phyloP scores from a whole-genome alignment of 345 rosid genomes.

The Crucihimalaya himalaica region DNA sequence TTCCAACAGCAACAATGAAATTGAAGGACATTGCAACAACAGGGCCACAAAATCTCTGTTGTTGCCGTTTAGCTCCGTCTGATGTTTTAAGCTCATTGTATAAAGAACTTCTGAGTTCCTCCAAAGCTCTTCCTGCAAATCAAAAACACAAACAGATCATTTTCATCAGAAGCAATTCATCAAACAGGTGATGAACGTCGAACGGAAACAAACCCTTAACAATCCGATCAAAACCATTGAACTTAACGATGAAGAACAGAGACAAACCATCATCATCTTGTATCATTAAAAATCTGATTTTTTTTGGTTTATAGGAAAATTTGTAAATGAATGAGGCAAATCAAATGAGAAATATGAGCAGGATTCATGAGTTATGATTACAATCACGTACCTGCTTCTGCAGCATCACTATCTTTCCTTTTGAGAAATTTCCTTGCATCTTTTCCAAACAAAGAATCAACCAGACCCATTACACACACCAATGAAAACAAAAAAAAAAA shows the following conservation, averaged over 20 bases:
- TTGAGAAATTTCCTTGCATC: slow-evolving; percentile 63
- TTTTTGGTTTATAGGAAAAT: neutral
- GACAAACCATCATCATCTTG: slow-evolving; percentile 3
- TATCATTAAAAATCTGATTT: neutral
- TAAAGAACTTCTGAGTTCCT: slow-evolving; percentile 75
- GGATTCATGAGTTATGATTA: neutral
- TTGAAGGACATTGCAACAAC: slow-evolving; percentile 86
- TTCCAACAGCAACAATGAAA: slow-evolving; percentile 81
- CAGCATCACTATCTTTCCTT: slow-evolving; percentile 95
- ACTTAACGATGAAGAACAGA: neutral
- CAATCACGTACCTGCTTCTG: slow-evolving; percentile 73
- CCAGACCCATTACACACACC: slow-evolving; percentile 44
- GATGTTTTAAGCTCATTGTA: slow-evolving; percentile 86
- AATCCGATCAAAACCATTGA: neutral
- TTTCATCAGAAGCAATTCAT: slow-evolving; percentile 19
- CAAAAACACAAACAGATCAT: neutral
- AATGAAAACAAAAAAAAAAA: too few species aligned
- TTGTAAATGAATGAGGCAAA: neutral
- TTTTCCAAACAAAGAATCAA: slow-evolving; percentile 50
- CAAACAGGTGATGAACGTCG: slow-evolving; percentile 21
- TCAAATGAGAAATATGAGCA: neutral
- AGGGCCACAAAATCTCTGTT: slow-evolving; percentile 84
- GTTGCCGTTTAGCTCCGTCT: slow-evolving; percentile 85
- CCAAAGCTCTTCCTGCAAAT: slow-evolving; percentile 72
- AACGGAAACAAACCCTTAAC: neutral